These are phyloP conservation scores for Backusella circina DNA, from an alignment of 192 early-diverging fungal genomes.

Conservation along the genomic window DNA sequence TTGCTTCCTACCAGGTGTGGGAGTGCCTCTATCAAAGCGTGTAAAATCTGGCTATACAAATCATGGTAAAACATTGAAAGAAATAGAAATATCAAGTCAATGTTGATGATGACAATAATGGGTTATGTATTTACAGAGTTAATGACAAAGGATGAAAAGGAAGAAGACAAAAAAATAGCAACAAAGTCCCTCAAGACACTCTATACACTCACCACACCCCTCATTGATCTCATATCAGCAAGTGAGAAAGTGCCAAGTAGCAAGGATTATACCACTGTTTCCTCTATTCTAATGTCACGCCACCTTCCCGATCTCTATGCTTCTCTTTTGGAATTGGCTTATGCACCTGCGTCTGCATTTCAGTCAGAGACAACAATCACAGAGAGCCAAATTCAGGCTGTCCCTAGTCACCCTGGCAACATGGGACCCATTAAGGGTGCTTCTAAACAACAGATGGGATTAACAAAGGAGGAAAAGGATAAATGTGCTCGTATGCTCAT, in stretches of 20 bases:
- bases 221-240: conserved; percentile 12
- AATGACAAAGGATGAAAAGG: conserved; percentile 8
- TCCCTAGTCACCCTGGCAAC: not conserved
- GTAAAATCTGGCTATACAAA: conserved; percentile 53
- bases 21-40: conserved; percentile 60
- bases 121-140: not conserved
- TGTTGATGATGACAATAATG: not conserved
- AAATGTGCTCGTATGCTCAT: conserved; percentile 37
- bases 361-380: not conserved
- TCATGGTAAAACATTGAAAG: conserved; percentile 21
- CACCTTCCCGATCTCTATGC: conserved; percentile 66
- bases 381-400: not conserved
- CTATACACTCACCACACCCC: not conserved
- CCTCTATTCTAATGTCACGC: conserved; percentile 49
- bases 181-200: not conserved
- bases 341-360: conserved; percentile 51
- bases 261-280: conserved; percentile 51
- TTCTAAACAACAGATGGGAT: not conserved
- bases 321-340: conserved; percentile 63
- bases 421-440: not conserved
- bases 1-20: conserved; percentile 60
- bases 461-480: conserved; percentile 27
- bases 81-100: not conserved
- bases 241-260: not conserved
- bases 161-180: not conserved